A percentile compares a stretch with the other conserved stretches of the same genome.
These are phyloP conservation scores for Blepharisma undulans DNA, from an alignment of 169 alveolate species.

Conservation along the genomic window DNA sequence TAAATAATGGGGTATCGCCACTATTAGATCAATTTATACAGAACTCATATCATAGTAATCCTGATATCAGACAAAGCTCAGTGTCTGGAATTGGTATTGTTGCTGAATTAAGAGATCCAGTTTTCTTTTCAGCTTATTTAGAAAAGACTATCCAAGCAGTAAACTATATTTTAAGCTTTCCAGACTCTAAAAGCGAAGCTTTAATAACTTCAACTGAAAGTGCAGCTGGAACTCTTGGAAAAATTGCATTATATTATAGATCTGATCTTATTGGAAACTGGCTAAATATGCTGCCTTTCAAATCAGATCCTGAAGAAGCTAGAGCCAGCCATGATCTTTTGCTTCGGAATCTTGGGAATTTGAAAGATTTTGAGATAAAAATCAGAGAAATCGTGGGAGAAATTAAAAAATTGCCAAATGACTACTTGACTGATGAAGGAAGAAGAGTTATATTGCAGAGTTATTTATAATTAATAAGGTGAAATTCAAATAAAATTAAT, in stretches of 20 bases:
- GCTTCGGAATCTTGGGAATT: background rate
- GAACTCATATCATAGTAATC: background rate
- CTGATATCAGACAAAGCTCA: conserved; percentile 16
- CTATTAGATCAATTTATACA: background rate
- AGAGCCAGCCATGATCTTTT: conserved; percentile 37
- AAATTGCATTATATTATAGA: conserved; percentile 11
- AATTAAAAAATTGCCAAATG: background rate
- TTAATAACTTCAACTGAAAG: conserved; percentile 16
- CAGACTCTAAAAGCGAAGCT: background rate
- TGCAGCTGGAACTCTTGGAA: conserved; percentile 26
- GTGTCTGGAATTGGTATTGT: conserved; percentile 24
- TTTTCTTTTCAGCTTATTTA: background rate
- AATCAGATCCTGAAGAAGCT: conserved; percentile 56
- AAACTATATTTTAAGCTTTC: background rate
- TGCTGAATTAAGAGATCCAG: background rate
- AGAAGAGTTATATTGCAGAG: background rate
- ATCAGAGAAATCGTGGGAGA: background rate
- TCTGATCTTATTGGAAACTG: conserved; percentile 9
- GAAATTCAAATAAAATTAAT: background rate
- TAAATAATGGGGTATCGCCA: background rate
- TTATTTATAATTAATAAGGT: background rate
- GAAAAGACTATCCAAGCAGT: background rate
- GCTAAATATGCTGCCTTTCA: conserved; percentile 42
- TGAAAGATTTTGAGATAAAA: background rate
- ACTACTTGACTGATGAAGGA: background rate